phyloP scores from a whole-genome alignment of 768 basidiomycete genomes.

The Macrolepiota dolichaula region DNA sequence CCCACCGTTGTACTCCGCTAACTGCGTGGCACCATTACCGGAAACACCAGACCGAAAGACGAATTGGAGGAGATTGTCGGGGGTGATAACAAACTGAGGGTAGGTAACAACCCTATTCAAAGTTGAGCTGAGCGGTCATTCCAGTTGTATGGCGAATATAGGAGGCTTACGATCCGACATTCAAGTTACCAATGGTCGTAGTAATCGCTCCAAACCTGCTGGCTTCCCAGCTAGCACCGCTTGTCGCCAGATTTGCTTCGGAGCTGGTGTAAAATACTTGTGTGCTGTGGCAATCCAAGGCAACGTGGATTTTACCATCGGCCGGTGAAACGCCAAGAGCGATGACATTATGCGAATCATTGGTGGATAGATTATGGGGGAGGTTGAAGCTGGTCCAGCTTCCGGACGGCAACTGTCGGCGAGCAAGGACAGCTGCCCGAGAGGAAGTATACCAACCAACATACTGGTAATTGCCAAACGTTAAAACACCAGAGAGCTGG shows the following conservation, averaged over 20 bases:
- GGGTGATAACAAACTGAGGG: conserved; percentile 45
- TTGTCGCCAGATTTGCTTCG: conserved; percentile 35
- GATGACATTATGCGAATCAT: conserved; percentile 44
- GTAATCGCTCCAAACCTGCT: conserved; percentile 39
- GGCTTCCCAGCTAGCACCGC: conserved; percentile 38
- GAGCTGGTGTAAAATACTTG: conserved; percentile 41
- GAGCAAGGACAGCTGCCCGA: conserved; percentile 34
- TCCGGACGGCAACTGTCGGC: conserved; percentile 37
- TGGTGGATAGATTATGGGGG: conserved; percentile 36
- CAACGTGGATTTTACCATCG: conserved; percentile 45
- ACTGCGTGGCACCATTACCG: conserved; percentile 43
- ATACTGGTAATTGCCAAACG: conserved; percentile 37
- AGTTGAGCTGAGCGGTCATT: neutral
- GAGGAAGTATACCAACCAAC: conserved; percentile 45
- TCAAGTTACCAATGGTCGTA: conserved; percentile 36
- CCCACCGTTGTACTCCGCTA: conserved; percentile 40
- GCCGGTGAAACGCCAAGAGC: conserved; percentile 40
- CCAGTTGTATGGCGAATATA: neutral
- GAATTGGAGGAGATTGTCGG: conserved; percentile 44
- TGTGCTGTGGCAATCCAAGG: conserved; percentile 44
- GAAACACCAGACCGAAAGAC: conserved; percentile 46
- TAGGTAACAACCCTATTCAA: conserved; percentile 36
- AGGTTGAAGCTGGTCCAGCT: conserved; percentile 40
- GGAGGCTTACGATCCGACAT: conserved; percentile 35
- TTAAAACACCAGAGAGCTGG: conserved; percentile 39